Percentiles rank a stretch among this genome's conserved stretches.
These are phyloP conservation scores for Suillus spraguei DNA, from an alignment of 768 basidiomycete species.

Conservation along the genomic window DNA sequence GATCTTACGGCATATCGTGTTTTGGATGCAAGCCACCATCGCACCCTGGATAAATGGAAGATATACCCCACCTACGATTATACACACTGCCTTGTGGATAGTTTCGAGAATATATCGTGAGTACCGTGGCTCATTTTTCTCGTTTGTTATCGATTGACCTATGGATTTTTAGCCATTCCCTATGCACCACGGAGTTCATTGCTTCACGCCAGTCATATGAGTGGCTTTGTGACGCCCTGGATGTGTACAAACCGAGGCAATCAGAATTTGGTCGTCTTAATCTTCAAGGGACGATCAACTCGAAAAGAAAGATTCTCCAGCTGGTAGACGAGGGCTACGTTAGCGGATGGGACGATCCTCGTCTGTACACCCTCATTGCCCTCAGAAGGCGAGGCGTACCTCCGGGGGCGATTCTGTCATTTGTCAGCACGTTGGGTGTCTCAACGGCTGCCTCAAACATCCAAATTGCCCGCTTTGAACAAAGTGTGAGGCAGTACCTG, in stretches of 20 bases:
- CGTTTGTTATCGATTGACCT: neutral
- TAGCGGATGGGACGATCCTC: slow-evolving; percentile 95
- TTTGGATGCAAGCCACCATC: slow-evolving; percentile 86
- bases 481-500: slow-evolving; percentile 83
- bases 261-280: slow-evolving; percentile 95
- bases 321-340: slow-evolving; percentile 88
- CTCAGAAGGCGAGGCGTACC: slow-evolving; percentile 94
- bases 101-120: slow-evolving; percentile 98
- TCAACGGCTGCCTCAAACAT: slow-evolving; percentile 84
- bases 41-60: slow-evolving; percentile 91
- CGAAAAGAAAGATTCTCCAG: slow-evolving; percentile 91
- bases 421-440: slow-evolving; percentile 93
- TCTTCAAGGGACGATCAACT: slow-evolving; percentile 93
- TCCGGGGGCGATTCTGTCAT: slow-evolving; percentile 92
- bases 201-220: slow-evolving; percentile 96
- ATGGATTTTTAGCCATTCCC: slow-evolving; percentile 70
- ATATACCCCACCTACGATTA: slow-evolving; percentile 99
- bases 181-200: slow-evolving; percentile 96
- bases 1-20: slow-evolving; percentile 97
- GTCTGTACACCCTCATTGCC: slow-evolving; percentile 95
- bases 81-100: slow-evolving; percentile 97
- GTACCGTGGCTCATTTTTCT: slow-evolving; percentile 34
- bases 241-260: slow-evolving; percentile 95
- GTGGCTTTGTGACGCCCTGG: slow-evolving; percentile 98
- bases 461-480: slow-evolving; percentile 88